These are phyloP conservation scores for Colletotrichum incanum DNA, from an alignment of 2,329 filamentous ascomycete genomes.

Conservation along the genomic window DNA sequence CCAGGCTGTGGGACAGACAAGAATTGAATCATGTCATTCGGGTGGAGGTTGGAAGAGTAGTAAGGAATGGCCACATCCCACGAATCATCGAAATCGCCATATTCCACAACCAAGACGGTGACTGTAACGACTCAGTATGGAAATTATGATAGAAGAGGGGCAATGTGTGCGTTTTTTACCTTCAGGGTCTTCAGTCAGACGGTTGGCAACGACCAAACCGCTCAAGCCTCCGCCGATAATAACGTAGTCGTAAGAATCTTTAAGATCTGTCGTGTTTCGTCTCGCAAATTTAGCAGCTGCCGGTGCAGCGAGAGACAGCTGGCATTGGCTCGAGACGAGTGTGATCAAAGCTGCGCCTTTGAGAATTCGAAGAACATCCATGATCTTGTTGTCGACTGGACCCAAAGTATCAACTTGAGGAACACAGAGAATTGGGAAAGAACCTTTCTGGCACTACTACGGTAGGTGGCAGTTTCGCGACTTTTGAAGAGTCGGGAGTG, in stretches of 20 bases:
- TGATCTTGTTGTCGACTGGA: neutral
- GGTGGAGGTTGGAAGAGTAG: slow-evolving; percentile 43
- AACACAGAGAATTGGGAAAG: neutral
- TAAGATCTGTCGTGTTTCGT: slow-evolving; percentile 14
- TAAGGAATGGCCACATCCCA: slow-evolving; percentile 38
- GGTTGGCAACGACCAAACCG: slow-evolving; percentile 56
- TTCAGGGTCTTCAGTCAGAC: slow-evolving; percentile 53
- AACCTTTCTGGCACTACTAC: too few species aligned
- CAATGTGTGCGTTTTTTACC: slow-evolving; percentile 1
- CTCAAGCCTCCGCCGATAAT: slow-evolving; percentile 55
- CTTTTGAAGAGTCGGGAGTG: slow-evolving; percentile 5
- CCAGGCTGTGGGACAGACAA: slow-evolving; percentile 50
- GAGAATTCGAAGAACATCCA: slow-evolving; percentile 10
- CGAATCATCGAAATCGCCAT: slow-evolving; percentile 34
- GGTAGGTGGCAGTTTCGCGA: too few species aligned
- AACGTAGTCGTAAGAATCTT: slow-evolving; percentile 53
- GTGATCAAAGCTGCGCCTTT: slow-evolving; percentile 1
- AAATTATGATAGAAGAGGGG: neutral
- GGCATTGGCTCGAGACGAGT: slow-evolving; percentile 8
- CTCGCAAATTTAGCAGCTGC: slow-evolving; percentile 25
- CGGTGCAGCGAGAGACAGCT: slow-evolving; percentile 6
- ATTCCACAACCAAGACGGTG: slow-evolving; percentile 50
- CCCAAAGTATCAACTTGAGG: neutral
- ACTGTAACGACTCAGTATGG: slow-evolving; percentile 31
- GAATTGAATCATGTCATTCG: slow-evolving; percentile 48